Evolutionary conservation across 352 stramenopile genomes (phyloP), one percentile per base, ranked within the genome.

Genomic region (Globisporangium takayamanum): DNA sequence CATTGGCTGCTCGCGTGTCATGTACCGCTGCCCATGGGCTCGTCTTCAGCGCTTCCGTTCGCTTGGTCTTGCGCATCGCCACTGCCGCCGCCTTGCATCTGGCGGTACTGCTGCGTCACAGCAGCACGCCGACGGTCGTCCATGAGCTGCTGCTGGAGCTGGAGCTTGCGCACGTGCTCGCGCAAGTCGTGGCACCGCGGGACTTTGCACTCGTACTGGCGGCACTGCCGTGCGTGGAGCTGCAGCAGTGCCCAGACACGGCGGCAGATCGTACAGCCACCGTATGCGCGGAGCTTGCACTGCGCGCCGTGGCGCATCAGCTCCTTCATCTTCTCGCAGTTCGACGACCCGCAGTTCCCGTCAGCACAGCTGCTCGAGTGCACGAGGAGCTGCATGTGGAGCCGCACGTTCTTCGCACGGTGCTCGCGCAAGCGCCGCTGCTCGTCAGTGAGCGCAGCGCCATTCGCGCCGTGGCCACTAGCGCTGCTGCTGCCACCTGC

Each of bases 321-420:
- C 64, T 97, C 86, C 78, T 99, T 99, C 97, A 99, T 99, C 80
- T 98, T 98, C 50, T 91, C 89, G 82, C 97, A 99, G 73, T 99
- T 99, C 11, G 85, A 91, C 44, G 92, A 98, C 26, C 88, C 83
- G 68, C 96, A 99, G 44, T 96, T 95, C 37, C 84, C 70, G 45
- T 96, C 88, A 6, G 69, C 77, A 64, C 97, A 99, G 16, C 84
- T 96, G 47, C 93, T 97, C 41, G 97, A 96, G 74, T 99, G 97
- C 62, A 97, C 80, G n/a, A 99, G 74, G 52, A 99, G 77, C 72
- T 98, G 96, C 96, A 99, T 99, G 75, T 99, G 96, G 28, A 99
- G 74, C 54, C 92, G 86, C 63, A 99, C 97, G 57, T 95, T 98
- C 68, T 97, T 95, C 55, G 97, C 89, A 16, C 94, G 84, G 59